Conservation (phyloP, 352 stramenopile genomes). For the Phytophthora fragariaefolia region DNA sequence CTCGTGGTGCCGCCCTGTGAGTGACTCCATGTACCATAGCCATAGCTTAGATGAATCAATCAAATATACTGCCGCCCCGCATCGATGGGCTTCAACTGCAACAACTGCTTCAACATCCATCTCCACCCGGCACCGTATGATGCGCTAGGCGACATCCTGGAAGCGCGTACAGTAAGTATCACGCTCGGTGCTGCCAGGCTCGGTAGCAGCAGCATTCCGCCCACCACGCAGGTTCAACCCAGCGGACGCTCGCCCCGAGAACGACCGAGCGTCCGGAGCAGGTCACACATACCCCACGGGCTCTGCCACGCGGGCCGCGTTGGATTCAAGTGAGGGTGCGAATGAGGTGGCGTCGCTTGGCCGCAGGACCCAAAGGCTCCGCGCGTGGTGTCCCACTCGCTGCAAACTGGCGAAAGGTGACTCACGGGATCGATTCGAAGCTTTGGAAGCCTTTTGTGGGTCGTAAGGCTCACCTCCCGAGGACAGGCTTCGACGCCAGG, state of each 20-base stretch:
- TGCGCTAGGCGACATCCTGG: no score
- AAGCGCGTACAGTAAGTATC: no score
- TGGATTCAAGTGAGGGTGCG: constrained; percentile 25
- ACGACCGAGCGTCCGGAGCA: neutral
- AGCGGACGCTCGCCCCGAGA: neutral
- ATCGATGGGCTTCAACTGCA: neutral
- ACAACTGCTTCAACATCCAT: constrained; percentile 3
- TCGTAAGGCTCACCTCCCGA: constrained; percentile 11
- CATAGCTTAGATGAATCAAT: constrained; percentile 35
- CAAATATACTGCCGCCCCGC: constrained; percentile 4
- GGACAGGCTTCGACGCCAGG: constrained; percentile 20
- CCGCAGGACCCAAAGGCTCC: constrained; percentile 18
- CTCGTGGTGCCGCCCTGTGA: constrained; percentile 12
- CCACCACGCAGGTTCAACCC: no score
- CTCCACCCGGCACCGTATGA: no score
- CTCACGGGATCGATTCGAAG: constrained; percentile 22
- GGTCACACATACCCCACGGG: constrained; percentile 1
- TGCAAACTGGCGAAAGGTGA: constrained; percentile 35
- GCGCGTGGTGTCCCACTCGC: constrained; percentile 12
- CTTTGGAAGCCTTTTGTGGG: constrained; percentile 20
- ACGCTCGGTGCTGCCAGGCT: neutral
- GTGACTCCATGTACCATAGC: constrained; percentile 31
- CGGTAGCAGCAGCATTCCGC: neutral
- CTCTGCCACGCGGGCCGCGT: constrained; percentile 4
- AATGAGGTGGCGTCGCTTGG: constrained; percentile 34